Percentiles rank a stretch among this genome's conserved stretches.
These are phyloP conservation scores for Rhizophora apiculata DNA, from an alignment of 345 rosid species.

Conservation along the genomic window DNA sequence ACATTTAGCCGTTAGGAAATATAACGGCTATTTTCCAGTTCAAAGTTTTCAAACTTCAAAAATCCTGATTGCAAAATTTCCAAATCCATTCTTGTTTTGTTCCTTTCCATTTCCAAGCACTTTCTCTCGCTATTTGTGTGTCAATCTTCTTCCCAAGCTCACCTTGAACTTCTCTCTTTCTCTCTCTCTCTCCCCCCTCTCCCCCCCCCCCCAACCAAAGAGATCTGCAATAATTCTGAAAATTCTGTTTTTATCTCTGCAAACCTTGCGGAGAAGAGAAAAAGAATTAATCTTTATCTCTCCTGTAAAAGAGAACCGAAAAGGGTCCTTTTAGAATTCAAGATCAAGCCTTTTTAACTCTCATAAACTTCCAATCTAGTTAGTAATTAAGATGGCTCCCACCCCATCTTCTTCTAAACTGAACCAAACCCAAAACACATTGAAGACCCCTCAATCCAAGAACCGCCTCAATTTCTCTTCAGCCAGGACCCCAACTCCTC, in stretches of 20 bases:
- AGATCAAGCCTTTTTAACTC: not conserved
- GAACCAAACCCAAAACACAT: constrained; percentile 29
- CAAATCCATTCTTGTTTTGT: not conserved
- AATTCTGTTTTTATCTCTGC: too few species aligned
- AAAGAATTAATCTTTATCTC: not conserved
- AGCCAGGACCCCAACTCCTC: constrained; percentile 28
- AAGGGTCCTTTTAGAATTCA: not conserved
- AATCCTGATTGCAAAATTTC: constrained; percentile 16
- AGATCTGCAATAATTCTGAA: too few species aligned
- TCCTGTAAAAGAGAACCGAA: not conserved
- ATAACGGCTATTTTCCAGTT: constrained; percentile 46
- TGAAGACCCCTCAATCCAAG: constrained; percentile 69
- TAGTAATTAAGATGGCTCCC: constrained; percentile 56
- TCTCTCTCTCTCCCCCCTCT: not conserved
- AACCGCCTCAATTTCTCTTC: constrained; percentile 64
- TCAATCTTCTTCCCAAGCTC: not conserved
- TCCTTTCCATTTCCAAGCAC: constrained; percentile 21
- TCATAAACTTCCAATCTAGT: not conserved
- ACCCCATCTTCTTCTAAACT: constrained; percentile 59
- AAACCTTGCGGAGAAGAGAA: too few species aligned
- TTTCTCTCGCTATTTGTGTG: not conserved
- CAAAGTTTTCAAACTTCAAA: constrained; percentile 17
- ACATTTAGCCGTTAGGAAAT: constrained; percentile 8
- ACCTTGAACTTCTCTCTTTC: not conserved
- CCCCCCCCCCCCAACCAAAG: not conserved